Percentiles rank a stretch among this genome's conserved stretches.
phyloP scores from a whole-genome alignment of 2,329 filamentous ascomycete genomes.

The Chalaropsis ovoidea region DNA sequence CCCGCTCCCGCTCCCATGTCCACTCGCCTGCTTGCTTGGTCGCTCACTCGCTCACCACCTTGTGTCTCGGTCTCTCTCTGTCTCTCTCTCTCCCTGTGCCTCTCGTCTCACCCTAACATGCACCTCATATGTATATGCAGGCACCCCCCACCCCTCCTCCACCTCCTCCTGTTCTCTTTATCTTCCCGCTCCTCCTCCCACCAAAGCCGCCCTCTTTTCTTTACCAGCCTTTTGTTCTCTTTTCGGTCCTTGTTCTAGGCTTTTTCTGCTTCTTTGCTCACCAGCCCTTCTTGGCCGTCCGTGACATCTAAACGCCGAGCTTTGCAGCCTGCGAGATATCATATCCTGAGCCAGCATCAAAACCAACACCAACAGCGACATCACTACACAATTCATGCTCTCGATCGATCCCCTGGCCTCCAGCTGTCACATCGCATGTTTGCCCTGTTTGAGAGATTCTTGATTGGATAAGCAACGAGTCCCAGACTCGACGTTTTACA shows the following conservation, averaged over 20 bases:
- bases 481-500: neutral
- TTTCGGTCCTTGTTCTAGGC: neutral
- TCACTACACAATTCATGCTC: neutral
- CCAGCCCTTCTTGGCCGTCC: neutral
- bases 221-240: neutral
- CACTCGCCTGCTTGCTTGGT: neutral
- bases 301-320: neutral
- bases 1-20: neutral
- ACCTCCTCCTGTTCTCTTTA: conserved; percentile 1
- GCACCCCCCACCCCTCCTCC: conserved; percentile 14
- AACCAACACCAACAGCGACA: neutral
- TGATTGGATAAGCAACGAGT: neutral
- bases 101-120: conserved; percentile 9
- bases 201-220: neutral
- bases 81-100: neutral
- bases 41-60: neutral
- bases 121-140: conserved; percentile 6
- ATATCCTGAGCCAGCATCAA: neutral
- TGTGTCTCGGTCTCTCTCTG: conserved; percentile 3
- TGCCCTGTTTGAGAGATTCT: conserved; percentile 1
- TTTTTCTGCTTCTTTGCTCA: neutral
- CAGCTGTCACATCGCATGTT: neutral
- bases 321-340: neutral
- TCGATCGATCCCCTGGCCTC: neutral
- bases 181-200: neutral